Evolutionary conservation across 148 eudicot genomes (phyloP).

Genomic region (Camellia sinensis): DNA sequence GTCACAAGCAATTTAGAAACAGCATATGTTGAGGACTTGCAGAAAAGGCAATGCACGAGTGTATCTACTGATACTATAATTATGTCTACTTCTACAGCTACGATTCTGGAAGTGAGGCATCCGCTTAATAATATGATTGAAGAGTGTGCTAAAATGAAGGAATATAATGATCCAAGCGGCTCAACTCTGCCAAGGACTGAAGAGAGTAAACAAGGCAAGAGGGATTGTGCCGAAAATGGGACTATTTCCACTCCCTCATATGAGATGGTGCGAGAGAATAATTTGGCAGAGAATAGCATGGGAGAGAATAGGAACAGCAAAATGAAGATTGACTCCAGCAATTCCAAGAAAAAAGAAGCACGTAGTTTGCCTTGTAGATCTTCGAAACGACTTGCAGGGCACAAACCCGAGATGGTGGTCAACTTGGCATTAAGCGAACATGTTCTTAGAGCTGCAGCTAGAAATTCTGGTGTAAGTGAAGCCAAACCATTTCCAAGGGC

Average conservation of each 20-base stretch:
- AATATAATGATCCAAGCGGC: constrained; percentile 8
- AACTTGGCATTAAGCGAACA: constrained; percentile 26
- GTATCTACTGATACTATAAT: constrained; percentile 2
- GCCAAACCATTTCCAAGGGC: constrained; percentile 4
- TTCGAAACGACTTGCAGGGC: constrained; percentile 58
- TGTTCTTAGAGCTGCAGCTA: constrained; percentile 33
- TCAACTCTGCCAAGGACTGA: constrained; percentile 7
- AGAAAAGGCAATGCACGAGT: background rate
- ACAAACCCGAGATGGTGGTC: constrained; percentile 28
- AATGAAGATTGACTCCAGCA: constrained; percentile 32
- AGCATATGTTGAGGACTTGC: constrained; percentile 9
- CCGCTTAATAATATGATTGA: background rate
- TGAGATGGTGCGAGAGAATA: constrained; percentile 14
- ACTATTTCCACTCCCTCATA: constrained; percentile 9
- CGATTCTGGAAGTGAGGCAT: constrained; percentile 10
- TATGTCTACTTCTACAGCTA: background rate
- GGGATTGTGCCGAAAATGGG: constrained; percentile 4
- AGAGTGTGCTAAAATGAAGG: constrained; percentile 16
- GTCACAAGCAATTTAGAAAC: constrained; percentile 1
- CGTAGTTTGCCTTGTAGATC: constrained; percentile 35
- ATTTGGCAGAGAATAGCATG: constrained; percentile 16
- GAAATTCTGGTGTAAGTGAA: constrained; percentile 18
- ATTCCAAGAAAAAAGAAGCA: constrained; percentile 23
- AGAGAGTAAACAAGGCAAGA: constrained; percentile 13
- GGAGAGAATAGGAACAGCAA: constrained; percentile 19